These are phyloP conservation scores for Petunia secreta DNA, from an alignment of 257 asterid genomes.

Conservation along the genomic window DNA sequence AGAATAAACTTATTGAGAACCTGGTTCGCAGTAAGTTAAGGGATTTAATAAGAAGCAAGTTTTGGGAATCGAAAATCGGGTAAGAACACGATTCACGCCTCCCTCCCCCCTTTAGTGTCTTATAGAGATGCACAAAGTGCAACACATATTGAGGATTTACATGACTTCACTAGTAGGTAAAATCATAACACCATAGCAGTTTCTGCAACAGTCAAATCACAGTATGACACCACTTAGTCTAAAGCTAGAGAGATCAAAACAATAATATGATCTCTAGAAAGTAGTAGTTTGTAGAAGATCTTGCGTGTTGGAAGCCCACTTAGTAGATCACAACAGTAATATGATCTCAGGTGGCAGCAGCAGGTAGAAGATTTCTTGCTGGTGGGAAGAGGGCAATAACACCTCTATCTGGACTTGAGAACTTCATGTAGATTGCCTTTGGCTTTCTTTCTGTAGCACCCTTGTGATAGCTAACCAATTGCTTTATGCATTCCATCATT, in stretches of 20 bases:
- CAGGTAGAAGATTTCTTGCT: constrained; percentile 41
- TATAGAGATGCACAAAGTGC: no score
- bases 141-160: background rate
- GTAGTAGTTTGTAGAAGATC: constrained; percentile 30
- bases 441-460: constrained; percentile 62
- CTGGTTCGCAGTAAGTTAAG: no score
- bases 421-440: constrained; percentile 61
- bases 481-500: constrained; percentile 57
- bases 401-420: constrained; percentile 55
- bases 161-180: constrained; percentile 25
- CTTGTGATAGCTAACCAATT: constrained; percentile 58
- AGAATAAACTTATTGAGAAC: no score
- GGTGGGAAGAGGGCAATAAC: constrained; percentile 77
- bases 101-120: no score
- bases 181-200: constrained; percentile 19
- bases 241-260: constrained; percentile 15
- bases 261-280: background rate
- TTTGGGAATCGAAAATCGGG: no score
- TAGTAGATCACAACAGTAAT: no score
- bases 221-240: background rate
- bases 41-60: no score
- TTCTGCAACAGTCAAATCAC: background rate
- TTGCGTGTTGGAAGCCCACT: constrained; percentile 54
- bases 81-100: no score
- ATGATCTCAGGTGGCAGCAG: constrained; percentile 5